Conservation (phyloP, 2,329 filamentous ascomycete genomes). For the Exserohilum rostratum region DNA sequence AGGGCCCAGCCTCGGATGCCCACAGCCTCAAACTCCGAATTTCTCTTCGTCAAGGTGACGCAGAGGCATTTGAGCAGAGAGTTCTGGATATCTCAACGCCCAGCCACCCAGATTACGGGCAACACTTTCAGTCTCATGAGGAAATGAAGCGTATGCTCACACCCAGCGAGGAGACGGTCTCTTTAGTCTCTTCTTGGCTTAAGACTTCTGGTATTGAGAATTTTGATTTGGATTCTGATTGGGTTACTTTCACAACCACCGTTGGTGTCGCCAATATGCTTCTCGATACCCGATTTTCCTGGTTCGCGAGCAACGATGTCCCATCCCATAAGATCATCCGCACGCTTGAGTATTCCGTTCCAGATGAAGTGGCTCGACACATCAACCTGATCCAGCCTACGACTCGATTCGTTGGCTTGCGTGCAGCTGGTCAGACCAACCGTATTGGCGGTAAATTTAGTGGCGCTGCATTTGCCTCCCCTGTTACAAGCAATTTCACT, state of each 20-base stretch:
- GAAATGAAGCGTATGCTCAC: constrained; percentile 54
- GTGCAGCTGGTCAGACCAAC: constrained; percentile 16
- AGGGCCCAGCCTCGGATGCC: constrained; percentile 23
- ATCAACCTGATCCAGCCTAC: constrained; percentile 60
- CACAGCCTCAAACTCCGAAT: constrained; percentile 39
- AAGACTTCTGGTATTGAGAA: constrained; percentile 47
- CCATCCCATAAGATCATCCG: constrained; percentile 52
- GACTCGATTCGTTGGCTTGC: constrained; percentile 54
- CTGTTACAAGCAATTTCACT: constrained; percentile 22
- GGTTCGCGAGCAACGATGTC: constrained; percentile 47
- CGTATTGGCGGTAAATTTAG: constrained; percentile 26
- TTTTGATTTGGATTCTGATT: constrained; percentile 48
- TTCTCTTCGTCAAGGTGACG: constrained; percentile 37
- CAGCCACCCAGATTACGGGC: constrained; percentile 54
- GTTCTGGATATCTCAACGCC: constrained; percentile 56
- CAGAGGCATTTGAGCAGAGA: constrained; percentile 48
- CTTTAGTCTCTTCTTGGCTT: constrained; percentile 54
- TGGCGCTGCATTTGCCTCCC: constrained; percentile 22
- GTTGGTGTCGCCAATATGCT: constrained; percentile 50
- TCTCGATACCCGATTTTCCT: constrained; percentile 57
- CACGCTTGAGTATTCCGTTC: constrained; percentile 51
- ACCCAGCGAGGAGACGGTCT: constrained; percentile 46
- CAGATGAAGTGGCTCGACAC: constrained; percentile 46
- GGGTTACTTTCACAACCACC: constrained; percentile 48
- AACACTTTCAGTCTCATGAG: constrained; percentile 53